Base-by-base conservation (phyloP, 768 basidiomycete species). In the Auricularia sp. region DNA sequence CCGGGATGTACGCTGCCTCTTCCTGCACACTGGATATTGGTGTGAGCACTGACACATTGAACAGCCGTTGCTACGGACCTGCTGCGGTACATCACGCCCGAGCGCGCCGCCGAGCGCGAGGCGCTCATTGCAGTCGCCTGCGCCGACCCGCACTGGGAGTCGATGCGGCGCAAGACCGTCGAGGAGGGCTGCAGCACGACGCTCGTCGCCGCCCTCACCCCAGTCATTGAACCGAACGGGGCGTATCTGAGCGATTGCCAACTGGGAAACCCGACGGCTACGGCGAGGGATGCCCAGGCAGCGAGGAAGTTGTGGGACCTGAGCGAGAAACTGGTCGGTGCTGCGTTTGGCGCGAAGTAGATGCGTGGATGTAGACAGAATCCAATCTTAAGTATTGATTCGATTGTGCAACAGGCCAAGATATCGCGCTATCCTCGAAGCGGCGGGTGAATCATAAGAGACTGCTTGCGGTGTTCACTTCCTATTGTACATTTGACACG, bases 131-230 rank as follows among this genome's bases (percentile, higher is more conserved):
- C 6, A 51, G 14, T 10, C 3, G 24, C 8, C 33, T 10, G 24
- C 18, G 13, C 11, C 6, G 4, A 34, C 6, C 56, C 56, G 11
- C 8, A 29, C 56, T 59, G 24, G 24, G 56, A 59, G 56, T 7
- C 14, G 16, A 29, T 24, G 56, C 24, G 10, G 16, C 24, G 34
- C 56, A 59, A 59, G 33, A 29, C 24, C 11, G 14, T 59, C n/a
- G 64, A 65, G 11, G 42, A 67, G 54, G 66, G 66, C 8, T 65
- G 61, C 36, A 65, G 65, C 66, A 67, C 66, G 34, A 59, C 73
- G 47, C 69, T 75, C 37, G 76, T 72, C 71, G 71, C 75, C 6
- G 75, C 74, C 42, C 75, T 75, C 33, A 69, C 69, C 56, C 69
- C 68, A 18, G 74, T 71, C 51, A 61, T 74, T 16, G 73, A 73